These are phyloP conservation scores for Roridomyces roridus DNA, from an alignment of 768 basidiomycete genomes.

Conservation along the genomic window DNA sequence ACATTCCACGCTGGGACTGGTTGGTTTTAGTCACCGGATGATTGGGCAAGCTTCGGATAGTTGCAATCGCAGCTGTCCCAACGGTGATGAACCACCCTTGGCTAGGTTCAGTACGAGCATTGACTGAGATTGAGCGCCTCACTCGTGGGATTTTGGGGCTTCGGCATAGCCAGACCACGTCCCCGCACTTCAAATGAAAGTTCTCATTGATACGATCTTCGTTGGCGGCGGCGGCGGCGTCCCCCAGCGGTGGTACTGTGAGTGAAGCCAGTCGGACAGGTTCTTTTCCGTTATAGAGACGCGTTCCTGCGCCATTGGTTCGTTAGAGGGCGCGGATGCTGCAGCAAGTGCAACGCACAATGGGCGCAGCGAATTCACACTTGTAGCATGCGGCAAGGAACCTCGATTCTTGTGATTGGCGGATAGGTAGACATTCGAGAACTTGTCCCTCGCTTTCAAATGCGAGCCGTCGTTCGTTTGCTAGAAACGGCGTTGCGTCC, in stretches of 20 bases:
- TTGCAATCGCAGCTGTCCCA: constrained; percentile 74
- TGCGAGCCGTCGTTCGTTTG: constrained; percentile 33
- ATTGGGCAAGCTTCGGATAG: constrained; percentile 72
- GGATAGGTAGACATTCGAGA: constrained; percentile 55
- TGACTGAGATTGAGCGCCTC: constrained; percentile 27
- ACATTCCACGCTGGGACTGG: constrained; percentile 7
- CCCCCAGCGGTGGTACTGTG: constrained; percentile 37
- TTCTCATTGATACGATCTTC: constrained; percentile 44
- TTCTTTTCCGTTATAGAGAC: constrained; percentile 55
- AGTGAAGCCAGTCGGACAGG: constrained; percentile 52
- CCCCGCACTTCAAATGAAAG: constrained; percentile 53
- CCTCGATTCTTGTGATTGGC: constrained; percentile 41
- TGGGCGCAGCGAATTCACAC: constrained; percentile 33
- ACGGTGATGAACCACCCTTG: constrained; percentile 85
- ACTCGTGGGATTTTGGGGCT: constrained; percentile 62
- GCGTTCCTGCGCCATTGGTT: constrained; percentile 47
- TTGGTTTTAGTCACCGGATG: constrained; percentile 53
- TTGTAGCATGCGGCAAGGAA: constrained; percentile 51
- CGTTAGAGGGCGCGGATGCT: constrained; percentile 22
- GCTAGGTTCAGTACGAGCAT: constrained; percentile 28
- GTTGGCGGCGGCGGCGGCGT: constrained; percentile 26
- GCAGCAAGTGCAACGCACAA: constrained; percentile 33
- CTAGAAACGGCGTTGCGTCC: constrained; percentile 47
- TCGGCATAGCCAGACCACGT: constrained; percentile 63
- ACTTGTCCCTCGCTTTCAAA: constrained; percentile 39